Conservation (phyloP, 306 rosid species). For the Vigna trinervia region DNA sequence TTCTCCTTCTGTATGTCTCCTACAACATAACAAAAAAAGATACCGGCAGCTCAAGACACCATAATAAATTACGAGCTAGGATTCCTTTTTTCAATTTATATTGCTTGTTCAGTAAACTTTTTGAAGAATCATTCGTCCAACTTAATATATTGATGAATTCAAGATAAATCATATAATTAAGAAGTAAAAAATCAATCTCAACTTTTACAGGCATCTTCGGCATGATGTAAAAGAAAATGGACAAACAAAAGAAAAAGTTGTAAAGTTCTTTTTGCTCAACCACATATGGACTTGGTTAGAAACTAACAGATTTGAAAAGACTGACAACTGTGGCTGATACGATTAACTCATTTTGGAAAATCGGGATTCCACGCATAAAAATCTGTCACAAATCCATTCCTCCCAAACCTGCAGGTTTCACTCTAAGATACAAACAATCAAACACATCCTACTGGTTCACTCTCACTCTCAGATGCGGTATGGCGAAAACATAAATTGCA, state of each 20-base stretch:
- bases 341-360: conserved; percentile 42
- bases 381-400: conserved; percentile 24
- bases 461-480: conserved; percentile 34
- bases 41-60: conserved; percentile 38
- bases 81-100: conserved; percentile 8
- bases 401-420: conserved; percentile 37
- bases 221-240: conserved; percentile 15
- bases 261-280: conserved; percentile 47
- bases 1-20: conserved; percentile 59
- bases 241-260: neutral
- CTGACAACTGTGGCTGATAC: conserved; percentile 26
- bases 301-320: conserved; percentile 40
- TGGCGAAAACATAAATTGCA: conserved; percentile 35
- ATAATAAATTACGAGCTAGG: conserved; percentile 16
- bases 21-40: conserved; percentile 52
- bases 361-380: conserved; percentile 4
- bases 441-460: conserved; percentile 42
- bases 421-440: conserved; percentile 39
- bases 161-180: conserved; percentile 33
- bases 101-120: conserved; percentile 24
- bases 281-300: conserved; percentile 40
- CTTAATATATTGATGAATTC: conserved; percentile 40
- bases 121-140: conserved; percentile 23
- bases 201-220: conserved; percentile 29
- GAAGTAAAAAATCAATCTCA: conserved; percentile 25